A percentile compares a stretch with the other conserved stretches of the same genome.
phyloP scores from a whole-genome alignment of 2,329 filamentous ascomycete genomes.

The Ophiocordyceps camponoti-rufipedis region DNA sequence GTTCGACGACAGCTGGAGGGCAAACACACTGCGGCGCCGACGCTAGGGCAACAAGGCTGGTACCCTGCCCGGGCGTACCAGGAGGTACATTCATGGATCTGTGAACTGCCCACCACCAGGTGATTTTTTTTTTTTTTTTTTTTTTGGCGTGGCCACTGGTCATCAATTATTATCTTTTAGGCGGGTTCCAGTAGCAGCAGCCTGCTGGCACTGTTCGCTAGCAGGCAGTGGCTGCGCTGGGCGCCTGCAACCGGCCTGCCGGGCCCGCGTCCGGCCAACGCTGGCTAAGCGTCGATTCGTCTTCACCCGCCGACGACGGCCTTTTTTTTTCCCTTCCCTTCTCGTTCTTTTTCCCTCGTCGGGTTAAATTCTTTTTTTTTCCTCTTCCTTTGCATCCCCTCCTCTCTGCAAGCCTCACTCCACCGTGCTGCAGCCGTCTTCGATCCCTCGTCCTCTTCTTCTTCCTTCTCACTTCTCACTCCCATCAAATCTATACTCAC shows the following conservation, averaged over 20 bases:
- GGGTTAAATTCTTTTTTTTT: conserved; percentile 1
- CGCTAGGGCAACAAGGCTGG: background rate
- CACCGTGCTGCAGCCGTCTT: background rate
- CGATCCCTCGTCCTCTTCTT: conserved; percentile 1
- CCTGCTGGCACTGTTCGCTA: no score
- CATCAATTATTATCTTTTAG: no score
- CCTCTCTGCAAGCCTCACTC: no score
- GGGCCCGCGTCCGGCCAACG: conserved; percentile 1
- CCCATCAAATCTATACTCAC: background rate
- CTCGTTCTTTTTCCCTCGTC: background rate
- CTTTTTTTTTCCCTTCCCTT: background rate
- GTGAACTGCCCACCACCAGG: no score
- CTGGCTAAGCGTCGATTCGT: conserved; percentile 3
- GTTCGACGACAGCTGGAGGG: no score
- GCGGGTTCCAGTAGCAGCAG: no score
- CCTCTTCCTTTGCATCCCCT: background rate
- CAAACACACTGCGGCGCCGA: no score
- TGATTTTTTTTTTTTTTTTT: no score
- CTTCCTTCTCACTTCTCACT: conserved; percentile 3
- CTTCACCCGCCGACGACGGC: background rate
- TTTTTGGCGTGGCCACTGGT: no score
- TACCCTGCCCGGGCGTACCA: background rate
- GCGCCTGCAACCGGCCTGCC: conserved; percentile 3
- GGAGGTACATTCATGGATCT: no score
- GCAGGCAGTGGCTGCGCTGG: background rate